Conservation (phyloP, 106 monocot species). For the Ottelia alismoides region DNA sequence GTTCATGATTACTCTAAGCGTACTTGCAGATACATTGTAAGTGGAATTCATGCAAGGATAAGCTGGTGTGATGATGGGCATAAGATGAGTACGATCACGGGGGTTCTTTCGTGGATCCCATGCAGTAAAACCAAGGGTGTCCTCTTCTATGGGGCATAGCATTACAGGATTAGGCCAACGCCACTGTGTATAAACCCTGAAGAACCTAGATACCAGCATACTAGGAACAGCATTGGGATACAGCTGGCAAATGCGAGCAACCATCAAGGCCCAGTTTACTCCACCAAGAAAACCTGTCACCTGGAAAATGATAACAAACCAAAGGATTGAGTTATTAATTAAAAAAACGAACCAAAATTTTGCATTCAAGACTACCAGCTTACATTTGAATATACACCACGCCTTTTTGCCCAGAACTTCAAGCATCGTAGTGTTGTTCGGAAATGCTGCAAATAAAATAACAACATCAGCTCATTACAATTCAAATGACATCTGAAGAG, state of each 20-base stretch:
- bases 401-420: slow-evolving; percentile 71
- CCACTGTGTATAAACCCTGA: slow-evolving; percentile 85
- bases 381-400: slow-evolving; percentile 87
- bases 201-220: slow-evolving; percentile 75
- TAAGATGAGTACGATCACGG: slow-evolving; percentile 56
- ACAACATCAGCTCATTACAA: background rate
- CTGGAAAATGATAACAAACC: slow-evolving; percentile 10
- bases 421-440: slow-evolving; percentile 61
- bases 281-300: slow-evolving; percentile 86
- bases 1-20: slow-evolving; percentile 60
- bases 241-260: slow-evolving; percentile 67
- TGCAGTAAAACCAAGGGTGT: slow-evolving; percentile 67
- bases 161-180: too few species aligned
- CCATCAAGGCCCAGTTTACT: slow-evolving; percentile 68
- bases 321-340: too few species aligned
- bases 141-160: slow-evolving; percentile 60
- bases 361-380: slow-evolving; percentile 1
- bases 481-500: background rate
- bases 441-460: slow-evolving; percentile 36
- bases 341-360: background rate
- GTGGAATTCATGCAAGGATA: slow-evolving; percentile 94
- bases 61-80: slow-evolving; percentile 87
- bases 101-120: slow-evolving; percentile 80
- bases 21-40: slow-evolving; percentile 75
- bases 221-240: slow-evolving; percentile 77